phyloP scores from a whole-genome alignment of 257 asterid genomes.

The Nemophila menziesii region DNA sequence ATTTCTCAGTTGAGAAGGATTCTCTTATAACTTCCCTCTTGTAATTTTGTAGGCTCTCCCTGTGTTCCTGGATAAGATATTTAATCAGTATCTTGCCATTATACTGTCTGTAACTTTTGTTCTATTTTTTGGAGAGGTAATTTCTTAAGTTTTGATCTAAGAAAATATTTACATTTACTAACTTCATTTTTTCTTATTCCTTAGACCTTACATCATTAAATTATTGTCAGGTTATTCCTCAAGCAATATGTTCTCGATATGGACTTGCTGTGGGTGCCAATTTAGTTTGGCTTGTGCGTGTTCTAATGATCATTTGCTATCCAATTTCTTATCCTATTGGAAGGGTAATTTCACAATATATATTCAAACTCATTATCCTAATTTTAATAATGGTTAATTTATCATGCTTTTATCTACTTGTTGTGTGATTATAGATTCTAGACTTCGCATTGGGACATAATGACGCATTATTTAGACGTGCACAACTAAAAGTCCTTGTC shows the following conservation, averaged over 20 bases:
- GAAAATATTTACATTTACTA: background rate
- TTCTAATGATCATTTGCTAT: slow-evolving; percentile 69
- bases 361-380: no score
- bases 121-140: slow-evolving; percentile 90
- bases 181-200: slow-evolving; percentile 4
- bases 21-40: slow-evolving; percentile 7
- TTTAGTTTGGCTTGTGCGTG: slow-evolving; percentile 78
- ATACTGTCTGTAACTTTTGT: slow-evolving; percentile 94
- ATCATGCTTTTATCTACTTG: no score
- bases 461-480: slow-evolving; percentile 92
- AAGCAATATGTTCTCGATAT: slow-evolving; percentile 95
- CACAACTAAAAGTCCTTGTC: slow-evolving; percentile 95
- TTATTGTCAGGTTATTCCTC: slow-evolving; percentile 78
- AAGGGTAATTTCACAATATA: slow-evolving; percentile 77
- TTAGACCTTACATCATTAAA: slow-evolving; percentile 6
- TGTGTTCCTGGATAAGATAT: slow-evolving; percentile 75
- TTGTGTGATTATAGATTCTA: slow-evolving; percentile 40
- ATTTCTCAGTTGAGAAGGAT: no score
- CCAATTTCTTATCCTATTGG: slow-evolving; percentile 91
- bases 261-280: slow-evolving; percentile 98
- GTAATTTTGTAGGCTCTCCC: slow-evolving; percentile 82
- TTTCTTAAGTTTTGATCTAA: no score
- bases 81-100: slow-evolving; percentile 90
- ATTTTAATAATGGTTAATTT: no score
- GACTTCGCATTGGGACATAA: slow-evolving; percentile 86